Evolutionary conservation across 2,329 filamentous ascomycete genomes (phyloP).

Genomic region (Aspergillus pseudoviridinutans): DNA sequence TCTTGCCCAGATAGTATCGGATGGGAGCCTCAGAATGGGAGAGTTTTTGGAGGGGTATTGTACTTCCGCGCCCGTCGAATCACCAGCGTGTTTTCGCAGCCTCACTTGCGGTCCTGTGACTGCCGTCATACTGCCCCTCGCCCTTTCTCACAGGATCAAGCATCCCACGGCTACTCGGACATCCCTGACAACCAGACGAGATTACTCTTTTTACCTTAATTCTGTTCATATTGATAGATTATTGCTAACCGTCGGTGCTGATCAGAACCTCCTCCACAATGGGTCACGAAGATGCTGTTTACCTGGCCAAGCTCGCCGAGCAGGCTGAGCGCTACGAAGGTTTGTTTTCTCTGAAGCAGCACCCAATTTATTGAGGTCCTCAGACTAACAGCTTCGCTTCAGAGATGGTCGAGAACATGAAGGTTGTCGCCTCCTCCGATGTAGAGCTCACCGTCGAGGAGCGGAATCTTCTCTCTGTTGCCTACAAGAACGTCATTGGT

Average conservation of each 20-base stretch:
- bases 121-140: slow-evolving; percentile 14
- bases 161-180: not conserved
- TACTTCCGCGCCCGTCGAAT: not conserved
- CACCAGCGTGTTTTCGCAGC: slow-evolving; percentile 10
- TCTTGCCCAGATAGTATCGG: not conserved
- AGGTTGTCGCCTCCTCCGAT: slow-evolving; percentile 87
- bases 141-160: slow-evolving; percentile 7
- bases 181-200: not conserved
- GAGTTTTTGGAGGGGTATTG: not conserved
- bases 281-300: slow-evolving; percentile 99
- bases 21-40: not conserved
- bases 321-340: slow-evolving; percentile 99
- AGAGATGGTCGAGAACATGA: slow-evolving; percentile 99
- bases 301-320: slow-evolving; percentile 99
- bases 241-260: slow-evolving; percentile 11
- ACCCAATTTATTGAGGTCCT: not conserved
- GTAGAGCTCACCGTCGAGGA: slow-evolving; percentile 85
- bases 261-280: slow-evolving; percentile 60
- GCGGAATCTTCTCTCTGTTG: slow-evolving; percentile 94
- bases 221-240: not conserved
- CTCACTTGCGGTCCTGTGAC: slow-evolving; percentile 19
- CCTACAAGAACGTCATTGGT: slow-evolving; percentile 99
- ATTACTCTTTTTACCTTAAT: not conserved
- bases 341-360: slow-evolving; percentile 47
- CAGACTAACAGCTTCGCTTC: slow-evolving; percentile 25